Conservation (phyloP, 1,284 basidiomycete genomes). For the Apiotrichum veenhuisii region DNA sequence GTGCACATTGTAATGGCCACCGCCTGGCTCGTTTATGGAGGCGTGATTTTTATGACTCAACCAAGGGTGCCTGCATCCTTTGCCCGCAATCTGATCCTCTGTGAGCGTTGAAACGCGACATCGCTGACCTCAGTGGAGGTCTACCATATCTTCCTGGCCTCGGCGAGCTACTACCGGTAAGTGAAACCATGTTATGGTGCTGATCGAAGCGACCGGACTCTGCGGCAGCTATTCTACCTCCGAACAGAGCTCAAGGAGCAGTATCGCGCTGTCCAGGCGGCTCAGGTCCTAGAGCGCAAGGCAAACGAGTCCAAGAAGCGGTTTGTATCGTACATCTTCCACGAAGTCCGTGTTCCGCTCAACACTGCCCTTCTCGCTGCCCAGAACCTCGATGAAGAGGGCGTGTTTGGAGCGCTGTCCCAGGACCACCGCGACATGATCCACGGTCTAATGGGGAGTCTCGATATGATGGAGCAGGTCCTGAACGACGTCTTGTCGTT, state of each 20-base stretch:
- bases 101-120: conserved; percentile 22
- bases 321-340: conserved; percentile 66
- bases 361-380: conserved; percentile 84
- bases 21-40: conserved; percentile 53
- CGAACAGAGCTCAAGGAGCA: conserved; percentile 72
- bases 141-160: conserved; percentile 46
- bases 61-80: conserved; percentile 51
- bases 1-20: conserved; percentile 61
- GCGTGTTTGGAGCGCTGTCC: conserved; percentile 37
- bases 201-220: conserved; percentile 51
- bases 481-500: conserved; percentile 73
- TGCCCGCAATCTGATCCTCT: conserved; percentile 41
- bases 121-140: conserved; percentile 29
- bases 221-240: conserved; percentile 61
- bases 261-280: conserved; percentile 68
- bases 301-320: conserved; percentile 72
- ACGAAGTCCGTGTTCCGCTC: conserved; percentile 78
- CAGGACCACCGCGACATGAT: conserved; percentile 46
- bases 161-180: conserved; percentile 38
- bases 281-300: conserved; percentile 75
- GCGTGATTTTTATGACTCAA: not conserved
- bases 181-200: not conserved
- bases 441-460: conserved; percentile 63
- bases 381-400: conserved; percentile 77
- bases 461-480: conserved; percentile 65